Percentiles rank a stretch among this genome's conserved stretches.
Evolutionary conservation across 2,329 filamentous ascomycete genomes (phyloP).

Genomic region (Aureobasidium subglaciale): DNA sequence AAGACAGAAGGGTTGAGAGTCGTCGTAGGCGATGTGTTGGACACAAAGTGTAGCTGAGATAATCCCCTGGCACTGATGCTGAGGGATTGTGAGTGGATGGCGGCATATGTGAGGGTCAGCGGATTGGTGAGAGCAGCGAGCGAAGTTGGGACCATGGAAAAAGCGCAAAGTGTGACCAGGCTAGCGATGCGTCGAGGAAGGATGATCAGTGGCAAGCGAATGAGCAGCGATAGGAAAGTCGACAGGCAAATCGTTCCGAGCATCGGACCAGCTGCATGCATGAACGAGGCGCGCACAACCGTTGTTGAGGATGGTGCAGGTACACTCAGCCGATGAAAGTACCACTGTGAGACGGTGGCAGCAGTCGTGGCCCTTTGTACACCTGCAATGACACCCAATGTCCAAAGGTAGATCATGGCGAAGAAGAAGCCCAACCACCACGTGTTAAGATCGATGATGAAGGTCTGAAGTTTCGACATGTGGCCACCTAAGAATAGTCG

Average conservation of each 20-base stretch:
- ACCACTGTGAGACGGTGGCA: constrained; percentile 96
- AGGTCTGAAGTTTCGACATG: constrained; percentile 55
- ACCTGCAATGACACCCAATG: constrained; percentile 75
- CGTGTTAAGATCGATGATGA: constrained; percentile 78
- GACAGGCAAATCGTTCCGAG: constrained; percentile 90
- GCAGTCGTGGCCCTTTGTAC: constrained; percentile 87
- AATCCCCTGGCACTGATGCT: constrained; percentile 70
- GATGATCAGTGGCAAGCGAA: constrained; percentile 77
- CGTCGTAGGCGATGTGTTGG: constrained; percentile 64
- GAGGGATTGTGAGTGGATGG: constrained; percentile 84
- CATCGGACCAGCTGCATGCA: constrained; percentile 75
- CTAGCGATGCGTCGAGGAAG: constrained; percentile 69
- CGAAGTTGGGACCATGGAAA: constrained; percentile 76
- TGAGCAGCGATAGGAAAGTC: constrained; percentile 69
- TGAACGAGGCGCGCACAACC: constrained; percentile 74
- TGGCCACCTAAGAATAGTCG: constrained; percentile 90
- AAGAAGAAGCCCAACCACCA: constrained; percentile 96
- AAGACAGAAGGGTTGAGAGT: constrained; percentile 42
- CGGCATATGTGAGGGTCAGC: constrained; percentile 82
- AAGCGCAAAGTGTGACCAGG: constrained; percentile 62
- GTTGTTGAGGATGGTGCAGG: constrained; percentile 71
- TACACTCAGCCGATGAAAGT: constrained; percentile 84
- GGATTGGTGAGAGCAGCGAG: constrained; percentile 84
- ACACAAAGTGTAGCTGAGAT: constrained; percentile 74
- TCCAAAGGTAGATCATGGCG: constrained; percentile 93